Percentiles rank a stretch among this genome's conserved stretches.
Evolutionary conservation across 306 rosid genomes (phyloP).

Genomic region (Malus orientalis): DNA sequence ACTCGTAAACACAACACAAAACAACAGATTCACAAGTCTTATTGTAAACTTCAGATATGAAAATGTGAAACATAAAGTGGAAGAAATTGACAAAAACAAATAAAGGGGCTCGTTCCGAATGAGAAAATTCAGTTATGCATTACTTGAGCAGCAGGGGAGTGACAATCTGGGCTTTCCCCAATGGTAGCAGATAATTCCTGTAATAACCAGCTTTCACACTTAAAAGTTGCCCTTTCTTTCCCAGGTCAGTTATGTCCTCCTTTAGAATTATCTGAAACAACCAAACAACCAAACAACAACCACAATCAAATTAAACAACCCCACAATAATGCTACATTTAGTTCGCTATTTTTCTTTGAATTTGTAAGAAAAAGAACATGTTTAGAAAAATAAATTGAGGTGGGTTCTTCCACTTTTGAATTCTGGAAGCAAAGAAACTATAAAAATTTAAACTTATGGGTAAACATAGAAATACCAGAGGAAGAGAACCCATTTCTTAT

Average conservation of each 20-base stretch:
- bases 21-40: background rate
- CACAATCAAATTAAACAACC: background rate
- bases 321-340: background rate
- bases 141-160: constrained; percentile 81
- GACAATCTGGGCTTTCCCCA: constrained; percentile 74
- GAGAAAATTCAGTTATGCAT: constrained; percentile 14
- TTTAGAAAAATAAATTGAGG: background rate
- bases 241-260: constrained; percentile 65
- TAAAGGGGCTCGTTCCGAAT: background rate
- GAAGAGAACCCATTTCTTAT: constrained; percentile 4
- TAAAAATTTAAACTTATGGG: background rate
- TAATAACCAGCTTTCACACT: constrained; percentile 70
- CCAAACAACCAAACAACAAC: background rate
- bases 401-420: background rate
- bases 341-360: background rate
- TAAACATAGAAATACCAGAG: background rate
- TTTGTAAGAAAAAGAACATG: background rate
- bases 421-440: background rate
- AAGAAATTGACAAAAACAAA: background rate
- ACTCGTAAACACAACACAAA: background rate
- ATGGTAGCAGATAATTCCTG: constrained; percentile 71
- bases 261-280: constrained; percentile 68
- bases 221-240: constrained; percentile 70
- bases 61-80: background rate
- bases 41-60: background rate